Evolutionary conservation across 1,284 basidiomycete genomes (phyloP).

Genomic region (Sphagnurus paluster): DNA sequence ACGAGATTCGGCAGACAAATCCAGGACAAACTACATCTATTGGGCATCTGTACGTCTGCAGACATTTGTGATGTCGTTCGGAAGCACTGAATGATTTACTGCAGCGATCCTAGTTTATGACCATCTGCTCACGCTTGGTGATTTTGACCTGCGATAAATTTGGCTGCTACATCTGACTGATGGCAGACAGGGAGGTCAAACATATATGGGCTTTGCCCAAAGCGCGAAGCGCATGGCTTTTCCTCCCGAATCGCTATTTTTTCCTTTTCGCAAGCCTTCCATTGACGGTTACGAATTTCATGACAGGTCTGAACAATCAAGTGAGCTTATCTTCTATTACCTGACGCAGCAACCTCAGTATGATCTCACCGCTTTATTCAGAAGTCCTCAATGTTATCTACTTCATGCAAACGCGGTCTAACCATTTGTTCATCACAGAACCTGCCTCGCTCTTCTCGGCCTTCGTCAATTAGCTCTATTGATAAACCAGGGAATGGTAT

Average conservation of each 20-base stretch:
- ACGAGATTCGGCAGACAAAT: slow-evolving; percentile 7
- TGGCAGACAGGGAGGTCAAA: slow-evolving; percentile 34
- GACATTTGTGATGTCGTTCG: background rate
- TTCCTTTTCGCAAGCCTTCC: slow-evolving; percentile 34
- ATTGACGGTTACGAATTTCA: slow-evolving; percentile 30
- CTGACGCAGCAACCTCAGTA: background rate
- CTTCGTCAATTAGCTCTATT: slow-evolving; percentile 38
- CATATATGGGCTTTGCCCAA: slow-evolving; percentile 38
- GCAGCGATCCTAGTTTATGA: slow-evolving; percentile 36
- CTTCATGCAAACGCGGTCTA: background rate
- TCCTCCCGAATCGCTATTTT: slow-evolving; percentile 43
- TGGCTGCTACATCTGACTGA: background rate
- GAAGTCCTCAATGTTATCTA: background rate
- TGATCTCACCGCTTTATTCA: background rate
- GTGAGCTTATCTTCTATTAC: slow-evolving; percentile 15
- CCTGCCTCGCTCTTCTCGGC: slow-evolving; percentile 21
- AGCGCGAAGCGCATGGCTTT: slow-evolving; percentile 34
- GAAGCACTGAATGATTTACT: background rate
- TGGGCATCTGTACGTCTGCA: slow-evolving; percentile 18
- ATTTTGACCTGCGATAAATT: slow-evolving; percentile 1
- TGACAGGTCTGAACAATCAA: slow-evolving; percentile 15
- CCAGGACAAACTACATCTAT: slow-evolving; percentile 27
- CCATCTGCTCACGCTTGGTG: slow-evolving; percentile 34
- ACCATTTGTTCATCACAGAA: background rate
- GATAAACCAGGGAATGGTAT: slow-evolving; percentile 38